Evolutionary conservation across 1,284 basidiomycete species (phyloP).

Genomic region (Peniophora sp.): DNA sequence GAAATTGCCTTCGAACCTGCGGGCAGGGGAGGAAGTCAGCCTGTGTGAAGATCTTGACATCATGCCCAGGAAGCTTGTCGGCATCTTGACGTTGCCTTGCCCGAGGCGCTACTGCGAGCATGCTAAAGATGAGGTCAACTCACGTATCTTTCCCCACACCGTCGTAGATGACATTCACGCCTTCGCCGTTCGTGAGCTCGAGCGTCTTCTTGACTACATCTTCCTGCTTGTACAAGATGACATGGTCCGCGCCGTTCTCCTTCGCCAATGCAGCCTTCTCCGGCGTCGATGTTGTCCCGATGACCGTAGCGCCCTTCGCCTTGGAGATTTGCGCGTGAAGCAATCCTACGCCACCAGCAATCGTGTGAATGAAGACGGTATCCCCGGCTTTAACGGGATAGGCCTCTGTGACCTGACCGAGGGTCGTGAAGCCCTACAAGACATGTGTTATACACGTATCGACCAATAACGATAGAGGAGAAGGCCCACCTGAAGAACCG

Average conservation of each 20-base stretch:
- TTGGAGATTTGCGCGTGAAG: conserved; percentile 58
- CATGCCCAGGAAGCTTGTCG: neutral
- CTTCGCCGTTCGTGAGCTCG: conserved; percentile 75
- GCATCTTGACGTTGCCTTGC: neutral
- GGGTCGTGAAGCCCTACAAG: conserved; percentile 72
- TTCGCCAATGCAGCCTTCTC: conserved; percentile 85
- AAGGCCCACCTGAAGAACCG: conserved; percentile 30
- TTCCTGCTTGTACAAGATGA: conserved; percentile 75
- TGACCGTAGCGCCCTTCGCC: conserved; percentile 78
- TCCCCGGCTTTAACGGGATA: conserved; percentile 77
- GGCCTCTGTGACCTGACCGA: conserved; percentile 76
- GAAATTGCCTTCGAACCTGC: conserved; percentile 78
- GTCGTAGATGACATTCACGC: conserved; percentile 85
- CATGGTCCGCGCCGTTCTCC: conserved; percentile 77
- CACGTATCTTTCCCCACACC: conserved; percentile 92
- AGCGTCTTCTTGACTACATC: conserved; percentile 67
- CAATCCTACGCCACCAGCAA: conserved; percentile 75
- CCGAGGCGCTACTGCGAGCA: neutral
- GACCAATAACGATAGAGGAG: no score
- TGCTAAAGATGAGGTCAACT: conserved; percentile 19
- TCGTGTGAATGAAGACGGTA: conserved; percentile 76
- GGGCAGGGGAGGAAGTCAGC: neutral
- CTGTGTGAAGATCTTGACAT: neutral
- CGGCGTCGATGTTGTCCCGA: conserved; percentile 86
- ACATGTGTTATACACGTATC: no score